Percentiles rank a stretch among this genome's conserved stretches.
Evolutionary conservation across 352 stramenopile species (phyloP).

Genomic region (Globisporangium lucens): DNA sequence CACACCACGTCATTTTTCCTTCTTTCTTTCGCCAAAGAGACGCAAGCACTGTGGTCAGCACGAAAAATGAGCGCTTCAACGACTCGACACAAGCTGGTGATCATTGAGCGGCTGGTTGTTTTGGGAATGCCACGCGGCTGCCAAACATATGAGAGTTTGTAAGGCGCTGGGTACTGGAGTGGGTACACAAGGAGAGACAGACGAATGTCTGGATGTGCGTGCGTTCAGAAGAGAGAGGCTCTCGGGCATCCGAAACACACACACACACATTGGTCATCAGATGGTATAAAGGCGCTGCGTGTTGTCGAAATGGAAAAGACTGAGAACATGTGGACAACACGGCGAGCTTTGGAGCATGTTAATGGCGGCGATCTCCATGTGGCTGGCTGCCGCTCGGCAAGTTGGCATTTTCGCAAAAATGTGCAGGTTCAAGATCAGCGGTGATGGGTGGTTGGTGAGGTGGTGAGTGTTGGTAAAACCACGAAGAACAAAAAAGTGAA

Average conservation of each 20-base stretch:
- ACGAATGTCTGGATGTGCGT: background rate
- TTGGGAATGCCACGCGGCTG: no score
- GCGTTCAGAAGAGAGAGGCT: background rate
- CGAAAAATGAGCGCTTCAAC: background rate
- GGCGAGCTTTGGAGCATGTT: background rate
- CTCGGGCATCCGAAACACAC: background rate
- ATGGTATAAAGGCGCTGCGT: background rate
- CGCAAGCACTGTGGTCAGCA: conserved; percentile 7
- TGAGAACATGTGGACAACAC: background rate
- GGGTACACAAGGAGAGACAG: background rate
- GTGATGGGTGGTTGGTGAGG: background rate
- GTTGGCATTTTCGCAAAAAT: background rate
- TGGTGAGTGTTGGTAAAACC: background rate
- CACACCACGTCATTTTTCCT: background rate
- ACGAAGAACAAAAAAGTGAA: conserved; percentile 2
- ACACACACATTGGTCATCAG: background rate
- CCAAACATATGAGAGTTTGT: conserved; percentile 3
- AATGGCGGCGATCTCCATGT: no score
- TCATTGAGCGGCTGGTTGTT: background rate
- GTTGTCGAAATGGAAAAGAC: background rate
- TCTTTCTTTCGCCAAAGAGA: background rate
- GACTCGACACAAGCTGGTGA: background rate
- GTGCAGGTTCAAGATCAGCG: background rate
- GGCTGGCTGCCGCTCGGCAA: no score
- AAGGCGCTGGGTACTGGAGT: background rate